Evolutionary conservation across 1,284 basidiomycete species (phyloP), one percentile per base, ranked within the genome.

Genomic region (Cryptococcus jaspeensis): DNA sequence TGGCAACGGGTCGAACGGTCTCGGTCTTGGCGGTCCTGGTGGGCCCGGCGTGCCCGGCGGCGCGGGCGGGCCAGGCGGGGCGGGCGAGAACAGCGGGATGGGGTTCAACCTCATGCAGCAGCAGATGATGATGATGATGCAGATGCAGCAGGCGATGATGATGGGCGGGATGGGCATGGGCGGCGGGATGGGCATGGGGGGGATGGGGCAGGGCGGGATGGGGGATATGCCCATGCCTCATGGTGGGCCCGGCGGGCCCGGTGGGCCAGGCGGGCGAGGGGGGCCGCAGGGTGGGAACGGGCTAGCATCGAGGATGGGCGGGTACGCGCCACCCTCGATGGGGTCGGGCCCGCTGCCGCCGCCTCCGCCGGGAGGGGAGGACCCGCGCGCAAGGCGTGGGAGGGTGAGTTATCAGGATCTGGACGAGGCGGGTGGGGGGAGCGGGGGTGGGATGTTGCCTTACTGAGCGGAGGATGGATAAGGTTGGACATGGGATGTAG

Each of bases 121-220:
- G 58, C 74, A 76, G 59, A 74, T 74, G 72, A 70, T 76, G 70
- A 76, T 76, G 74, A 76, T 76, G 74, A 71, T 76, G 71, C 73
- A 73, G 53, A 76, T 76, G 74, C 72, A 72, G 53, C 68, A 70
- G 41, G 65, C 70, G 46, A 76, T 76, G 74, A 73, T 76, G 71
- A 70, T 71, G 68, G 68, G 62, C 40, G 50, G 44, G 53, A 53
- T 20, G 48, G 40, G 20, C 44, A 55, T 43, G 59, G 55, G 56
- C 38, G 49, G 40, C 49, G 20, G 52, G 15, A 44, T 50, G 25
- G 20, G 52, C 15, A 44, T 50, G 25, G 32, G 48, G 58, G 23
- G 25, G 53, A 38, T 11, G 45, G 15, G 44, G 23, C 38, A 25
- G 25, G 37, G 56, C 52, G 20, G 25, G 48, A 37, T 12, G 44